Evolutionary conservation across 345 rosid species (phyloP).

Genomic region (Moricandia arvensis): DNA sequence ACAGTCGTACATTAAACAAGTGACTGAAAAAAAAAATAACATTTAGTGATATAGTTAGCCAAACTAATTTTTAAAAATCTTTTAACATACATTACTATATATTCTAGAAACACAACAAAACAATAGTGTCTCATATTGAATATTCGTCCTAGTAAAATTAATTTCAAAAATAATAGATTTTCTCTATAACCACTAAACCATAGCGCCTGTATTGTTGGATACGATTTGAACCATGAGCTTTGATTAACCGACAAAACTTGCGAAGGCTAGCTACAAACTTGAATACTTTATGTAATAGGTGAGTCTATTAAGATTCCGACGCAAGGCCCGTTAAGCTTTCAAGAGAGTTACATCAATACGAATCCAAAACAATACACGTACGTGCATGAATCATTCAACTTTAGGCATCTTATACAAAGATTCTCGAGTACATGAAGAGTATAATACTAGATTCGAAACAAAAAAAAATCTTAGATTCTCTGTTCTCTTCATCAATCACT

Average conservation of each 20-base stretch:
- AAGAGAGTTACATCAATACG: not conserved
- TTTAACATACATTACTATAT: too few relatives aligned
- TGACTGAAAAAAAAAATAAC: too few relatives aligned
- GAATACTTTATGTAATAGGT: not conserved
- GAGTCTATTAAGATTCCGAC: not conserved
- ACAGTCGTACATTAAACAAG: too few relatives aligned
- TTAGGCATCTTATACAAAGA: not conserved
- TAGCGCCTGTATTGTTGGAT: too few relatives aligned
- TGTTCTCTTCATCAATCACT: constrained; percentile 6
- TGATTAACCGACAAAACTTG: not conserved
- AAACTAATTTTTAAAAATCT: too few relatives aligned
- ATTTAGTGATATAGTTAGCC: too few relatives aligned
- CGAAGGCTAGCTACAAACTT: too few relatives aligned
- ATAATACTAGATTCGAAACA: not conserved
- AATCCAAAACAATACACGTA: not conserved
- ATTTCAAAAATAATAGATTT: not conserved
- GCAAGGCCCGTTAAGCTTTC: not conserved
- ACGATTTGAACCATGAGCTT: not conserved
- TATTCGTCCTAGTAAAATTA: not conserved
- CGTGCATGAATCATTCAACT: not conserved
- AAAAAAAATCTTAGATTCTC: not conserved
- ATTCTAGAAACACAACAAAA: not conserved
- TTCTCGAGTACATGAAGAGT: not conserved
- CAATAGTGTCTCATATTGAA: not conserved
- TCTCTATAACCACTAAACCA: too few relatives aligned